A percentile compares a stretch with the other conserved stretches of the same genome.
Conservation (phyloP, 106 monocot species). For the Iris macrosiphon region DNA sequence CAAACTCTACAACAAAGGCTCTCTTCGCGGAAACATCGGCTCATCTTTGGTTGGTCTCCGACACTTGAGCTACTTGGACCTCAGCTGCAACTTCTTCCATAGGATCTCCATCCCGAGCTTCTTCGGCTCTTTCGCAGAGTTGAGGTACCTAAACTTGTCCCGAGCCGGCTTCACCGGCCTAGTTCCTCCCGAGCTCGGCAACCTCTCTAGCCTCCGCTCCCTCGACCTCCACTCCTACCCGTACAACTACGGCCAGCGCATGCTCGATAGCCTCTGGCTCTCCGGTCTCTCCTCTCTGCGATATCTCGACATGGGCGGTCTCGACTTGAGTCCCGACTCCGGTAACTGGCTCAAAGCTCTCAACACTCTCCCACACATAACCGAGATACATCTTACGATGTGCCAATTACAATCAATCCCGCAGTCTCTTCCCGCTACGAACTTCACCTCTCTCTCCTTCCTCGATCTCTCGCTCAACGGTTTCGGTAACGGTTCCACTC, state of each 20-base stretch:
- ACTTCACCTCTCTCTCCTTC: neutral
- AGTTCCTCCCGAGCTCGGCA: too few species aligned
- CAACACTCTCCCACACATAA: conserved; percentile 7
- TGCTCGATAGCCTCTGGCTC: neutral
- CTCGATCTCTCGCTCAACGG: neutral
- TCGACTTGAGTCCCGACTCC: neutral
- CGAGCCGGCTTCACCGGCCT: too few species aligned
- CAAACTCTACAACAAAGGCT: neutral
- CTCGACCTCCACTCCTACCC: neutral
- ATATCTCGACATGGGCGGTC: neutral
- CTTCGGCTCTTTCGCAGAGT: too few species aligned
- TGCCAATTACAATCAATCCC: neutral
- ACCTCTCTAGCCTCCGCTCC: neutral
- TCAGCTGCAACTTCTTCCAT: too few species aligned
- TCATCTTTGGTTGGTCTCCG: too few species aligned
- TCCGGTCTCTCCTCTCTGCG: conserved; percentile 9
- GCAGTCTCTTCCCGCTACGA: neutral
- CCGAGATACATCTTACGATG: neutral
- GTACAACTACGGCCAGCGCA: too few species aligned
- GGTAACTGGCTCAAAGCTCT: neutral
- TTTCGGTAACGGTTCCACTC: neutral
- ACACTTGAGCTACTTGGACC: too few species aligned
- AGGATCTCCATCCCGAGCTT: too few species aligned
- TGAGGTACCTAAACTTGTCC: too few species aligned
- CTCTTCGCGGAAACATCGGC: conserved; percentile 1